Evolutionary conservation across 78 protist species (phyloP).

Genomic region (Speleostelium caveatum): DNA sequence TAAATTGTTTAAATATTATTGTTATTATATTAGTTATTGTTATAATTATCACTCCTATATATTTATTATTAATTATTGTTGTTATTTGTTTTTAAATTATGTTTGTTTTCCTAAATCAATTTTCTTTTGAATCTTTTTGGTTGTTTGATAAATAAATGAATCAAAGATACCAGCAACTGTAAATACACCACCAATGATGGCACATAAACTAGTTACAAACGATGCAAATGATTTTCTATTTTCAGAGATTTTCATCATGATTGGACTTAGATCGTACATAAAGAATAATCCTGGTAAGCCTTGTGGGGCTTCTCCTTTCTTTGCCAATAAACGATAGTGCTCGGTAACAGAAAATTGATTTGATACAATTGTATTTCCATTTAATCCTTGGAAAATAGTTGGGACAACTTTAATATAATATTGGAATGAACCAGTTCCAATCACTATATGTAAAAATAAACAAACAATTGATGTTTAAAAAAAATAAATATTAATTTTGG

Average conservation of each 20-base stretch:
- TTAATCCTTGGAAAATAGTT: constrained; percentile 81
- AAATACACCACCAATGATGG: constrained; percentile 97
- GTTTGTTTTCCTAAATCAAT: constrained; percentile 90
- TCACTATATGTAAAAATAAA: constrained; percentile 5
- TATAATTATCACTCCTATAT: neutral
- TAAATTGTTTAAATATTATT: neutral
- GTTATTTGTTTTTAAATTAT: too few relatives aligned
- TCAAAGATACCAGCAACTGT: constrained; percentile 94
- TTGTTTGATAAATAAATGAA: constrained; percentile 76
- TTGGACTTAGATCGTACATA: constrained; percentile 95
- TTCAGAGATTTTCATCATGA: constrained; percentile 88
- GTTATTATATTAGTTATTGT: neutral
- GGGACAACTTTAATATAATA: constrained; percentile 96
- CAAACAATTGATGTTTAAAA: neutral
- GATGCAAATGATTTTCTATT: constrained; percentile 83
- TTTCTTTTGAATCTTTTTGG: constrained; percentile 67
- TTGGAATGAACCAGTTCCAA: constrained; percentile 88
- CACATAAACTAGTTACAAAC: constrained; percentile 94
- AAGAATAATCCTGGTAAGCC: constrained; percentile 94
- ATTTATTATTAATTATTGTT: constrained; percentile 8
- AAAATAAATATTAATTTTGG: too few relatives aligned
- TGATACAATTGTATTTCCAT: constrained; percentile 79
- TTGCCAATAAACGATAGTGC: constrained; percentile 76
- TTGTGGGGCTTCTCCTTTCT: constrained; percentile 67
- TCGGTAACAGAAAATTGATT: constrained; percentile 94